A percentile compares a stretch with the other conserved stretches of the same genome.
phyloP scores from a whole-genome alignment of 192 early-diverging fungal species.

The Backusella tarrabulga region DNA sequence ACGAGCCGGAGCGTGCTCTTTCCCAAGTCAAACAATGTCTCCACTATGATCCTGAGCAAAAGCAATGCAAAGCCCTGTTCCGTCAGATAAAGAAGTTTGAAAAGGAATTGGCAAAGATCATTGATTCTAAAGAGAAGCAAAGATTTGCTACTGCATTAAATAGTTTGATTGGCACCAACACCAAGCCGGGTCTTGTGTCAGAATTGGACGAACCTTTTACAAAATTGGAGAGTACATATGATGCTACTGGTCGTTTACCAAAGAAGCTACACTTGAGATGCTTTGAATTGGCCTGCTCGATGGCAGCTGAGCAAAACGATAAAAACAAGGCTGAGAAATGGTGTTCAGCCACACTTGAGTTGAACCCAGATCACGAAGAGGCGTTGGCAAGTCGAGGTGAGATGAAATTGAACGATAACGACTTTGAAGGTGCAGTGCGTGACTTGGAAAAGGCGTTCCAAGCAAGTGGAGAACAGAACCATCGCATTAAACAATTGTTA shows the following conservation, averaged over 20 bases:
- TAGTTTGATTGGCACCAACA: slow-evolving; percentile 48
- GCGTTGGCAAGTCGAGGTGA: slow-evolving; percentile 74
- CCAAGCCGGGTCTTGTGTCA: slow-evolving; percentile 28
- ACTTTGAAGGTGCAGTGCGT: slow-evolving; percentile 75
- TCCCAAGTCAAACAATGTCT: slow-evolving; percentile 81
- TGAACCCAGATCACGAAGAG: slow-evolving; percentile 71
- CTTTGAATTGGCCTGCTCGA: slow-evolving; percentile 57
- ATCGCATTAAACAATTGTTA: slow-evolving; percentile 53
- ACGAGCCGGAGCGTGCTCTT: slow-evolving; percentile 71
- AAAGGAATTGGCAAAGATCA: slow-evolving; percentile 64
- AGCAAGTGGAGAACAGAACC: slow-evolving; percentile 52
- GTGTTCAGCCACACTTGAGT: slow-evolving; percentile 71
- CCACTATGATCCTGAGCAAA: slow-evolving; percentile 88
- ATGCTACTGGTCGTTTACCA: slow-evolving; percentile 37
- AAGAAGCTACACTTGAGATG: slow-evolving; percentile 39
- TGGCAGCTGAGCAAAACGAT: slow-evolving; percentile 55
- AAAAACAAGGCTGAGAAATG: slow-evolving; percentile 51
- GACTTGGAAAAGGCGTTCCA: slow-evolving; percentile 76
- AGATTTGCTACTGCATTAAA: slow-evolving; percentile 61
- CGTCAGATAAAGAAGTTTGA: slow-evolving; percentile 71
- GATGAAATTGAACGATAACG: slow-evolving; percentile 60
- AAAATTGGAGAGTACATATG: neutral
- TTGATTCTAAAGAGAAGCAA: slow-evolving; percentile 48
- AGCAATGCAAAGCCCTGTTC: slow-evolving; percentile 78
- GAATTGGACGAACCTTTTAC: slow-evolving; percentile 33